Base-by-base conservation (phyloP, 2,329 filamentous ascomycete species). In the Xylaria sp. region DNA sequence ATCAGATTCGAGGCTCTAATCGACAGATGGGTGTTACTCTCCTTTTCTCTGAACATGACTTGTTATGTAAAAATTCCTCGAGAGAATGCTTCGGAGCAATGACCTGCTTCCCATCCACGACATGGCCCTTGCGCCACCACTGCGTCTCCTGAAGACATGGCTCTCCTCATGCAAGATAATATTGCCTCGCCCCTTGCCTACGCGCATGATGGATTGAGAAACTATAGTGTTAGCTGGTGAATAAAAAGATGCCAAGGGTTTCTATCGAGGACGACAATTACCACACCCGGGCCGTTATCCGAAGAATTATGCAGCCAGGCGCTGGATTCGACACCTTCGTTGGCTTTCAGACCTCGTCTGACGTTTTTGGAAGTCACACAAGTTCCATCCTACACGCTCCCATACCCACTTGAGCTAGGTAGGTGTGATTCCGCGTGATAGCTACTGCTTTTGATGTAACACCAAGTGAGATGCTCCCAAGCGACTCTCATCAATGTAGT, bases 281-380 rank as follows among this genome's bases (percentile, higher is more conserved):
- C 23, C 29, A 18, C 9, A 18, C 37, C 9, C 53, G 37, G 42
- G 47, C 54, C 57, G 32, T 42, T 32, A 63, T 35, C 54, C 62
- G 59, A 51, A 44, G 40, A 13, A 53, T 40, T 13, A 62, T 70
- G 62, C 65, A 63, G 51, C 44, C 37, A 68, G 42, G 65, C 61
- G 65, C 32, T 35, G 32, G 6, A 9, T 54, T 60, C 23, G 16
- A 40, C 23, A 21, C 40, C 27, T 42, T 53, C 40, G n/a, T 62
- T 29, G 54, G 25, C 44, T 57, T 40, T 54, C n/a, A n/a, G 16
- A 47, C 23, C 18, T 40, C 21, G 57, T 50, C 3, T 55, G 42
- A 44, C 65, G 60, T 16, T 37, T 27, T 23, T 27, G 55, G 42
- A 66, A 63, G 58, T 66, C 27, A 42, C 54, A 69, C 68, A 44